phyloP scores from a whole-genome alignment of 345 rosid species.

The Erucastrum elatum region DNA sequence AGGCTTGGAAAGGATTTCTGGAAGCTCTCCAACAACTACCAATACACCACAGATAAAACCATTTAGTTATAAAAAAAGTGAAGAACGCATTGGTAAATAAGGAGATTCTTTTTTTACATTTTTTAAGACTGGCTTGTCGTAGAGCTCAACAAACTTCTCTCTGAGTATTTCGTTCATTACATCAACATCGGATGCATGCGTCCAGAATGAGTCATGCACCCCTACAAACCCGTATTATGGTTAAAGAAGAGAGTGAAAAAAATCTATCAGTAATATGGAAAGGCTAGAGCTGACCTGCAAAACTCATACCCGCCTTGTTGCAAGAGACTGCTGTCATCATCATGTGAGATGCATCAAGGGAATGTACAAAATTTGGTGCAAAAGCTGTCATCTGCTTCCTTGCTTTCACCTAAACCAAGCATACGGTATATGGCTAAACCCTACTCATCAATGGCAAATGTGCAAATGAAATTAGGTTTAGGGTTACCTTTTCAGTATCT shows the following conservation, averaged over 20 bases:
- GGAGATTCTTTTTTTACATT: constrained; percentile 59
- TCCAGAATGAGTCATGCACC: constrained; percentile 99
- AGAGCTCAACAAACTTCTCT: constrained; percentile 93
- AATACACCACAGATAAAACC: constrained; percentile 34
- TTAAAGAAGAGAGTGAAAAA: constrained; percentile 23
- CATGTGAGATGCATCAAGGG: constrained; percentile 99
- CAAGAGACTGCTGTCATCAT: constrained; percentile 99
- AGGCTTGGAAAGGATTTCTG: constrained; percentile 70
- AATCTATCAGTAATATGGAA: neutral
- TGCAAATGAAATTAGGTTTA: neutral
- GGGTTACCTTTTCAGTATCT: constrained; percentile 84
- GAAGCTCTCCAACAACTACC: constrained; percentile 82
- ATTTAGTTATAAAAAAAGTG: constrained; percentile 8
- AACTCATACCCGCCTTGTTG: constrained; percentile 74
- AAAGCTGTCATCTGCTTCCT: constrained; percentile 90
- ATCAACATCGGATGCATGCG: constrained; percentile 90
- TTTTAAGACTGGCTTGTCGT: constrained; percentile 78
- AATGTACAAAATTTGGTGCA: constrained; percentile 96
- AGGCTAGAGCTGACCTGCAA: constrained; percentile 66
- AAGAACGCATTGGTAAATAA: constrained; percentile 5
- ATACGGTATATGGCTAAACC: too few species aligned
- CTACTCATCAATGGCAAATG: neutral
- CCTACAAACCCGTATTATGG: constrained; percentile 49
- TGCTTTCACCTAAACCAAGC: constrained; percentile 55
- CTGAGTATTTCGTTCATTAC: constrained; percentile 82